A percentile compares a stretch with the other conserved stretches of the same genome.
phyloP scores from a whole-genome alignment of 495 filamentous ascomycete genomes.

The Penicillium silybi region DNA sequence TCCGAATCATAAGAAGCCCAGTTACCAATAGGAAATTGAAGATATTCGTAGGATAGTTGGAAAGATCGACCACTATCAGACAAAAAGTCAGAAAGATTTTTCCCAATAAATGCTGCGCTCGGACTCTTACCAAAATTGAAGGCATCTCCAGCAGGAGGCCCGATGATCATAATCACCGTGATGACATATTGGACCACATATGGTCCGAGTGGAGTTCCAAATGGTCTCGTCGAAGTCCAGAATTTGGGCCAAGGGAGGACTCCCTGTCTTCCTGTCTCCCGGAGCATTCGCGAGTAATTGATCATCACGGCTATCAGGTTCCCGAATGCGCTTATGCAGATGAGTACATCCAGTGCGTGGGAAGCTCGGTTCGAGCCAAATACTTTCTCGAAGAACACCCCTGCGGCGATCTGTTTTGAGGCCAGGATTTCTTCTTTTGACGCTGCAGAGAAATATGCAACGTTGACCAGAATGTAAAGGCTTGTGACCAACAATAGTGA shows the following conservation, averaged over 20 bases:
- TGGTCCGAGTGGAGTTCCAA: slow-evolving; percentile 58
- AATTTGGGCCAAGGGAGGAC: slow-evolving; percentile 59
- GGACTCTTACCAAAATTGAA: slow-evolving; percentile 52
- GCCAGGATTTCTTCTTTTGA: slow-evolving; percentile 48
- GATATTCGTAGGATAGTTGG: slow-evolving; percentile 47
- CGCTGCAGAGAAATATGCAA: slow-evolving; percentile 59
- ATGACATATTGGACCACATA: slow-evolving; percentile 56
- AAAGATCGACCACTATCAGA: slow-evolving; percentile 49
- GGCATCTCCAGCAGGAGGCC: slow-evolving; percentile 63
- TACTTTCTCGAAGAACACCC: slow-evolving; percentile 57
- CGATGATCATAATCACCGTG: slow-evolving; percentile 61
- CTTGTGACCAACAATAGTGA: slow-evolving; percentile 48
- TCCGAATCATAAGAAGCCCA: slow-evolving; percentile 52
- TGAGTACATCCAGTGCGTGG: slow-evolving; percentile 56
- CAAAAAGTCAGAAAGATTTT: background rate
- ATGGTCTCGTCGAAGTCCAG: slow-evolving; percentile 61
- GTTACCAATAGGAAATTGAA: slow-evolving; percentile 52
- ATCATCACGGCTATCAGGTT: slow-evolving; percentile 60
- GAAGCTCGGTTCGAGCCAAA: slow-evolving; percentile 51
- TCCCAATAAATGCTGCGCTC: background rate
- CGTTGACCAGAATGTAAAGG: slow-evolving; percentile 59
- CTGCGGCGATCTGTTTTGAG: slow-evolving; percentile 53
- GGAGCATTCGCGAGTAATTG: slow-evolving; percentile 53
- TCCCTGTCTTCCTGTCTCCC: slow-evolving; percentile 63
- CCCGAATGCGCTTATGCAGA: slow-evolving; percentile 59